Conservation (phyloP, 2,329 filamentous ascomycete genomes). For the Xylaria digitata region DNA sequence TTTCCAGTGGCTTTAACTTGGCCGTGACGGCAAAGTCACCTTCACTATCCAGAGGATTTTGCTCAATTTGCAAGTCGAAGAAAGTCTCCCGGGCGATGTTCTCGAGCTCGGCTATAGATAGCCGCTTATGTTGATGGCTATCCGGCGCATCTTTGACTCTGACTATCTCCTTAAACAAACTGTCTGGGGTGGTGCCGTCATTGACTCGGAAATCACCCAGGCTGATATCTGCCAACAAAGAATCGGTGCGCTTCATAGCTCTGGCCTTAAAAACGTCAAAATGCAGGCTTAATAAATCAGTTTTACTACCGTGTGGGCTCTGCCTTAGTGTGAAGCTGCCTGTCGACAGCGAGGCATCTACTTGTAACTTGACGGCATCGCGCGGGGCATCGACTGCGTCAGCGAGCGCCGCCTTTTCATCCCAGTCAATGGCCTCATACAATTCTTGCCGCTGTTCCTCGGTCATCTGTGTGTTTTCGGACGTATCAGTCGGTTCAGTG, state of each 20-base stretch:
- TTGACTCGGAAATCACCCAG: conserved; percentile 94
- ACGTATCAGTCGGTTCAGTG: conserved; percentile 65
- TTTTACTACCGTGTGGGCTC: conserved; percentile 79
- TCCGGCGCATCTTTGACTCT: conserved; percentile 88
- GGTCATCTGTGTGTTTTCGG: conserved; percentile 87
- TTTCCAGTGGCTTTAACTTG: conserved; percentile 93
- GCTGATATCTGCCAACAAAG: conserved; percentile 86
- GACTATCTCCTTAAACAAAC: conserved; percentile 93
- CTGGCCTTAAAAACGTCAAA: conserved; percentile 96
- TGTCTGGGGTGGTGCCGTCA: conserved; percentile 92
- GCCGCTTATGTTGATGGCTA: conserved; percentile 57
- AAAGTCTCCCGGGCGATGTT: conserved; percentile 74
- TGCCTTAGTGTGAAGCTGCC: conserved; percentile 95
- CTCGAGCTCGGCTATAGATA: conserved; percentile 67
- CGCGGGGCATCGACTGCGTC: conserved; percentile 90
- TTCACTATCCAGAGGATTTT: conserved; percentile 92
- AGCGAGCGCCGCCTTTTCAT: conserved; percentile 90
- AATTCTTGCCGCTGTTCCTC: conserved; percentile 96
- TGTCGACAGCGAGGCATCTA: conserved; percentile 92
- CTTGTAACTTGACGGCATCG: conserved; percentile 90
- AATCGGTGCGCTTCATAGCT: conserved; percentile 89
- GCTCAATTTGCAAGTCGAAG: conserved; percentile 92
- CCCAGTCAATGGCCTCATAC: conserved; percentile 97
- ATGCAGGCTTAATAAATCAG: conserved; percentile 87
- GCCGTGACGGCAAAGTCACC: conserved; percentile 91